Evolutionary conservation across 345 rosid genomes (phyloP).

Genomic region (Ceriops decandra): DNA sequence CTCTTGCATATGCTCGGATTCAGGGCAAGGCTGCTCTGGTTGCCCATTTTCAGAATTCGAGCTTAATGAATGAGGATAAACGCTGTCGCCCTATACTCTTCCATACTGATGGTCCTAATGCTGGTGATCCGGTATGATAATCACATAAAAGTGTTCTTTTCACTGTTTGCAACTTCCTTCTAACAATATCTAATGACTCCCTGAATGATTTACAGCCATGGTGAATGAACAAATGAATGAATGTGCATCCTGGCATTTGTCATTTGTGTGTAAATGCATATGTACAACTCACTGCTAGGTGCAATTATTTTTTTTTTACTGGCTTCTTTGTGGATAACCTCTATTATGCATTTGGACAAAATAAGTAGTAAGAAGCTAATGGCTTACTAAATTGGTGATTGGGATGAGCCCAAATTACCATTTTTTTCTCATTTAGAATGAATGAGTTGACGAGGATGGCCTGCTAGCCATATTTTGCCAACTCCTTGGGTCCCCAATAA

Average conservation of each 20-base stretch:
- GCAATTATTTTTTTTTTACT: too few relatives aligned
- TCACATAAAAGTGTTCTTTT: too few relatives aligned
- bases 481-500: too few relatives aligned
- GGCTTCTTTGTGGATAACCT: too few relatives aligned
- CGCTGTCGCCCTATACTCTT: conserved; percentile 89
- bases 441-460: background rate
- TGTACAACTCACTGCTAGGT: too few relatives aligned
- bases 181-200: background rate
- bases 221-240: too few relatives aligned
- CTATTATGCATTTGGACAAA: too few relatives aligned
- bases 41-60: conserved; percentile 91
- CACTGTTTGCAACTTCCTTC: conserved; percentile 6
- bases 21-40: conserved; percentile 84
- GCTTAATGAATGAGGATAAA: conserved; percentile 93
- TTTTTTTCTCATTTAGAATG: too few relatives aligned
- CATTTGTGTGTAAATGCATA: too few relatives aligned
- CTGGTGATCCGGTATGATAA: conserved; percentile 70
- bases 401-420: background rate
- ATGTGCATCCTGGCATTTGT: too few relatives aligned
- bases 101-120: conserved; percentile 82
- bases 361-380: too few relatives aligned
- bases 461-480: background rate
- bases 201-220: background rate
- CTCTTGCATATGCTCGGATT: conserved; percentile 82
- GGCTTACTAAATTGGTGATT: background rate